phyloP scores from a whole-genome alignment of 768 basidiomycete species.

The Phlegmacium glaucopus region DNA sequence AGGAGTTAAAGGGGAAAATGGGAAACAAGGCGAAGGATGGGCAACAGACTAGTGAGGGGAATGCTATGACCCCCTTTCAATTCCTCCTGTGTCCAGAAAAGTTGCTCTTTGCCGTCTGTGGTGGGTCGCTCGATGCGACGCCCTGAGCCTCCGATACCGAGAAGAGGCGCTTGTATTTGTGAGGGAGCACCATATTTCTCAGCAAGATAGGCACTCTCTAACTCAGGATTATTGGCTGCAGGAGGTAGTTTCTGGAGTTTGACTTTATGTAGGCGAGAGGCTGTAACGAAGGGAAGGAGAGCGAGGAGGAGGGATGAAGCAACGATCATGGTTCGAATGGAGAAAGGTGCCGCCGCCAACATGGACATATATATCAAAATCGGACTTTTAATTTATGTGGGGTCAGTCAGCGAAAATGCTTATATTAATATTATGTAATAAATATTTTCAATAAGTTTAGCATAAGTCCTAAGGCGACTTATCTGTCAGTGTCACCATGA shows the following conservation, averaged over 20 bases:
- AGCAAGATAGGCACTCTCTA: conserved; percentile 84
- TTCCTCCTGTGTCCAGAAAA: conserved; percentile 82
- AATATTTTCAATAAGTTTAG: too few species aligned
- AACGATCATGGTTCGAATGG: conserved; percentile 29
- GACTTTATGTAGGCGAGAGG: conserved; percentile 70
- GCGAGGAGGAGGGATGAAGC: conserved; percentile 38
- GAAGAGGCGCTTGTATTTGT: conserved; percentile 51
- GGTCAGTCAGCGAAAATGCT: too few species aligned
- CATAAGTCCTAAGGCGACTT: too few species aligned
- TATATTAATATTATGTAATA: too few species aligned
- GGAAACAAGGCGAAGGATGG: not conserved
- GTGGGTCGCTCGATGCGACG: conserved; percentile 47
- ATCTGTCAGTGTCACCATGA: conserved; percentile 30
- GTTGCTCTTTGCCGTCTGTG: conserved; percentile 46
- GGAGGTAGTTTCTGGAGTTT: conserved; percentile 85
- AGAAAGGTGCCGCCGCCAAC: conserved; percentile 8
- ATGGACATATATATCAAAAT: conserved; percentile 7
- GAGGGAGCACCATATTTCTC: conserved; percentile 80
- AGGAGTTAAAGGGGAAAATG: not conserved
- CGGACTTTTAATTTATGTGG: conserved; percentile 3
- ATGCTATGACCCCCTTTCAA: conserved; percentile 78
- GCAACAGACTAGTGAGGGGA: conserved; percentile 81
- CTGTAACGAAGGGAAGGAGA: conserved; percentile 49
- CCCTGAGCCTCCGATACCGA: conserved; percentile 73
- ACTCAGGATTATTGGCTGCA: conserved; percentile 53